phyloP scores from a whole-genome alignment of 352 stramenopile genomes.

The Pelagophyceae sp. region DNA sequence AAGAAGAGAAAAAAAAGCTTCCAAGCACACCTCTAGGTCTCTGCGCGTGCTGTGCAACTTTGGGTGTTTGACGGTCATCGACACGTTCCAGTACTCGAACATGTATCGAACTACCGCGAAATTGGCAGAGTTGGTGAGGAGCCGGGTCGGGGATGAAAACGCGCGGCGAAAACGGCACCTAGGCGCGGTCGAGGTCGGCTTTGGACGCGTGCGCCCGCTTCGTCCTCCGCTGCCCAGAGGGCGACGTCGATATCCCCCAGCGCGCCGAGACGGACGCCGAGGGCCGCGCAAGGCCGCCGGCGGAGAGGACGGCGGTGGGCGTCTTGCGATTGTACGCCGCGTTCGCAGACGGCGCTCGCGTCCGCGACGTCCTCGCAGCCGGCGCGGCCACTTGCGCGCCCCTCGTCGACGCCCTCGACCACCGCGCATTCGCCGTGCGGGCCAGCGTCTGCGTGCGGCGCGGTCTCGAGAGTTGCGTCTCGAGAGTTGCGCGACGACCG shows the following conservation, averaged over 20 bases:
- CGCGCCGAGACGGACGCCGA: neutral
- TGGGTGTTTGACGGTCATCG: slow-evolving; percentile 10
- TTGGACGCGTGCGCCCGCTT: neutral
- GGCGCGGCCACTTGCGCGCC: neutral
- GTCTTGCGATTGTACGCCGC: neutral
- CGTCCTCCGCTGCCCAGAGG: neutral
- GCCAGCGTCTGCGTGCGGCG: too few species aligned
- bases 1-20: too few species aligned
- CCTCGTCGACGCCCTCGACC: slow-evolving; percentile 15
- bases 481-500: too few species aligned
- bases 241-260: neutral
- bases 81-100: slow-evolving; percentile 19
- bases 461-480: too few species aligned
- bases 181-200: neutral
- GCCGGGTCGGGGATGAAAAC: too few species aligned
- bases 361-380: neutral
- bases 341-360: neutral
- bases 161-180: neutral
- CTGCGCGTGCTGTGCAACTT: slow-evolving; percentile 12
- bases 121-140: neutral
- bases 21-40: too few species aligned
- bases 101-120: neutral
- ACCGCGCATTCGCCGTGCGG: slow-evolving; percentile 11
- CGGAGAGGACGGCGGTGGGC: neutral
- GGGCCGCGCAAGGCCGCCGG: neutral